Evolutionary conservation across 208 protist genomes (phyloP).

Genomic region (Leishmania gerbilli): DNA sequence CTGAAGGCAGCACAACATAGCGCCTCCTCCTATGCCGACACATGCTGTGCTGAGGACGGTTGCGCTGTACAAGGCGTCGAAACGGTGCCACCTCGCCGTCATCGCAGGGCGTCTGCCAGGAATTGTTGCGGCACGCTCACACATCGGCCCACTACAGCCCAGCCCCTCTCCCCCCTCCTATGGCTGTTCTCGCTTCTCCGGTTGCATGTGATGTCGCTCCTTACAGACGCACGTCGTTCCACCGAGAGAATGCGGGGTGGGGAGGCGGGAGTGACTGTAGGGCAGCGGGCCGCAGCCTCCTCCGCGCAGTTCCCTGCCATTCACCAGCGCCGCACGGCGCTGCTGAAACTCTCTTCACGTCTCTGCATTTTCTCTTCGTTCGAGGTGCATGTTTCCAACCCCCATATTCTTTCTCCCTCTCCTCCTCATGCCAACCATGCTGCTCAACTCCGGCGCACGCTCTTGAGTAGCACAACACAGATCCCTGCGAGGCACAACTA

Average conservation of each 20-base stretch:
- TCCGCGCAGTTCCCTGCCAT: background rate
- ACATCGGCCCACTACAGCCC: background rate
- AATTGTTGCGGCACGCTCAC: background rate
- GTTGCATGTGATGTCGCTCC: background rate
- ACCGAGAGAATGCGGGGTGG: background rate
- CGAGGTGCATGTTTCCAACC: background rate
- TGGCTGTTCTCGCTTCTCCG: background rate
- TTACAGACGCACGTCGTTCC: background rate
- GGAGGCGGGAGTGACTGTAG: background rate
- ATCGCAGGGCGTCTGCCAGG: background rate
- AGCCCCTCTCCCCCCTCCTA: background rate
- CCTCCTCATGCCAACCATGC: background rate
- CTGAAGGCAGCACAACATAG: background rate
- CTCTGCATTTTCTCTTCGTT: background rate
- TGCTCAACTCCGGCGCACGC: background rate
- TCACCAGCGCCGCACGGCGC: background rate
- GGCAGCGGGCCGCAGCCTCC: background rate
- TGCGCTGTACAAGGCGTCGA: background rate
- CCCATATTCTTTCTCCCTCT: background rate
- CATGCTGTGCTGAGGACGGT: background rate
- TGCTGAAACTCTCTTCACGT: background rate
- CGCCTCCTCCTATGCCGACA: background rate
- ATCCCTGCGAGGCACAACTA: background rate
- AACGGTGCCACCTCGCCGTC: background rate
- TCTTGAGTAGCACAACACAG: background rate